These are phyloP conservation scores for Penstemon davidsonii DNA, from an alignment of 257 asterid genomes.

Conservation along the genomic window DNA sequence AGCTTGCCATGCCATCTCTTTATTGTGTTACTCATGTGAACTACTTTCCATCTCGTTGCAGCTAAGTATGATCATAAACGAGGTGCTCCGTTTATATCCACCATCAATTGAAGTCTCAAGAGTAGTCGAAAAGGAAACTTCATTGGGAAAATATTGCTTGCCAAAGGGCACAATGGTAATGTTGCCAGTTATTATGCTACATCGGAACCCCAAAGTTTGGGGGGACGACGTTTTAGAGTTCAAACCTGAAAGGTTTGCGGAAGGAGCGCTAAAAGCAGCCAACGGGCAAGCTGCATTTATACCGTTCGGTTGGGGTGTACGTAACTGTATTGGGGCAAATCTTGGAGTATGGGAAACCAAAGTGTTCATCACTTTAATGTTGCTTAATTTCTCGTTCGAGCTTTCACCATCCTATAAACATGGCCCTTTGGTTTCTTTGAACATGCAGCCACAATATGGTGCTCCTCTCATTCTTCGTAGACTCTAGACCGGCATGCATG, in stretches of 20 bases:
- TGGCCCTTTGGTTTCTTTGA: constrained; percentile 29
- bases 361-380: constrained; percentile 22
- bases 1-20: too few relatives aligned
- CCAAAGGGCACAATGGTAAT: constrained; percentile 33
- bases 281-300: constrained; percentile 34
- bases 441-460: constrained; percentile 36
- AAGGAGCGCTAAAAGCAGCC: constrained; percentile 40
- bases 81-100: constrained; percentile 40
- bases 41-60: too few relatives aligned
- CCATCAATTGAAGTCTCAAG: constrained; percentile 29
- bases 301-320: constrained; percentile 43
- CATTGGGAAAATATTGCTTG: constrained; percentile 24
- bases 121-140: constrained; percentile 31
- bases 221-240: constrained; percentile 38
- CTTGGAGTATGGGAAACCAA: constrained; percentile 32
- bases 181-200: constrained; percentile 33
- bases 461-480: constrained; percentile 31
- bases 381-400: too few relatives aligned
- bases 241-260: constrained; percentile 36
- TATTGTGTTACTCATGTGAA: too few relatives aligned
- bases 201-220: constrained; percentile 33
- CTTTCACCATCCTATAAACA: too few relatives aligned
- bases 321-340: constrained; percentile 35
- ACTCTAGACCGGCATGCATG: too few relatives aligned
- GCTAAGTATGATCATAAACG: constrained; percentile 35